phyloP scores from a whole-genome alignment of 495 filamentous ascomycete genomes.

The Hypomontagnella submonticulosa region DNA sequence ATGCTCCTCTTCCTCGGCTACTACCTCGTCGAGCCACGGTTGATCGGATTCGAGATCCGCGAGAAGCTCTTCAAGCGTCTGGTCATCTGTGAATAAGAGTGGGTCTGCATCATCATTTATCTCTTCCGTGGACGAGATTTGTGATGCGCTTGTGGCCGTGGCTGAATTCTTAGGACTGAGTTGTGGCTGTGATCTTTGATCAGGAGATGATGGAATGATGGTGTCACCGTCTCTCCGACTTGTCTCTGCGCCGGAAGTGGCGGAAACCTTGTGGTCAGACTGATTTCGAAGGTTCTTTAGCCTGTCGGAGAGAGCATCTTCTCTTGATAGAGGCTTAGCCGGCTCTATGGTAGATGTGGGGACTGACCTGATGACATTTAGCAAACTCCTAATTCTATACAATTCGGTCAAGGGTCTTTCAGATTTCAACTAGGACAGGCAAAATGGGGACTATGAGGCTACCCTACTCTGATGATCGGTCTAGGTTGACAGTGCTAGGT shows the following conservation, averaged over 20 bases:
- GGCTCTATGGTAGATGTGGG: slow-evolving; percentile 39
- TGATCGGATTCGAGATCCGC: slow-evolving; percentile 48
- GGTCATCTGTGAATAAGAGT: slow-evolving; percentile 46
- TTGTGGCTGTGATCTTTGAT: slow-evolving; percentile 22
- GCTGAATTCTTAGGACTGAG: background rate
- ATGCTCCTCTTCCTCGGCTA: slow-evolving; percentile 45
- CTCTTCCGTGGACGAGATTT: slow-evolving; percentile 17
- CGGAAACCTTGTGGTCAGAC: slow-evolving; percentile 25
- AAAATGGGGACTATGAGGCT: slow-evolving; percentile 22
- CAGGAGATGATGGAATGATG: slow-evolving; percentile 7
- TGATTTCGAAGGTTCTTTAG: slow-evolving; percentile 56
- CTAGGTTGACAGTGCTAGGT: slow-evolving; percentile 50
- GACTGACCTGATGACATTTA: slow-evolving; percentile 33
- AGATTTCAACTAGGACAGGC: slow-evolving; percentile 12
- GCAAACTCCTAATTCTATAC: slow-evolving; percentile 5
- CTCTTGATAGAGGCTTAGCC: slow-evolving; percentile 48
- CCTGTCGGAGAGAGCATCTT: slow-evolving; percentile 57
- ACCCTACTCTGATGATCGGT: slow-evolving; percentile 50
- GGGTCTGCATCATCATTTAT: slow-evolving; percentile 31
- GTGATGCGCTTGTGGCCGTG: slow-evolving; percentile 13
- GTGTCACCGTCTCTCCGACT: background rate
- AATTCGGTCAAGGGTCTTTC: background rate
- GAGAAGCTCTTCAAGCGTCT: slow-evolving; percentile 53
- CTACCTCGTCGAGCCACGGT: slow-evolving; percentile 41
- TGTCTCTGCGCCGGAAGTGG: slow-evolving; percentile 1